A percentile compares a stretch with the other conserved stretches of the same genome.
These are phyloP conservation scores for Isatis tinctoria DNA, from an alignment of 345 rosid species.

Conservation along the genomic window DNA sequence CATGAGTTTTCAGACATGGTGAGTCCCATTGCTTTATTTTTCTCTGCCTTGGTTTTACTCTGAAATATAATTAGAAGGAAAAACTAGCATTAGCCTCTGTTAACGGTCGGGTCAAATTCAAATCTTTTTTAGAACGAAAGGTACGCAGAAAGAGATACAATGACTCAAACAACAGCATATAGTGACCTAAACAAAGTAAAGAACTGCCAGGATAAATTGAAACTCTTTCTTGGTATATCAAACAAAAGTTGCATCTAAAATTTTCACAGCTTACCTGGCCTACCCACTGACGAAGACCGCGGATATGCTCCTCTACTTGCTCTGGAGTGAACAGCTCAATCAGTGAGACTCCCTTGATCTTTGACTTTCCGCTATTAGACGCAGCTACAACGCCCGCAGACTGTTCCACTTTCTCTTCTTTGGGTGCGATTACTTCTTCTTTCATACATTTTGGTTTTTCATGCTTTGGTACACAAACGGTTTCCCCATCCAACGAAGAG, in stretches of 20 bases:
- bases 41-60: conserved; percentile 97
- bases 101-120: not conserved
- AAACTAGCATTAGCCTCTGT: conserved; percentile 8
- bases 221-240: conserved; percentile 9
- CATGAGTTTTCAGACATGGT: conserved; percentile 97
- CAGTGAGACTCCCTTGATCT: conserved; percentile 89
- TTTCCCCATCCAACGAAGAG: conserved; percentile 34
- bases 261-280: conserved; percentile 63
- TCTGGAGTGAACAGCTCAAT: conserved; percentile 95
- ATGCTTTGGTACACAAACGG: conserved; percentile 35
- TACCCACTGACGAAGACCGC: conserved; percentile 95
- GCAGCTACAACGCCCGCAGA: conserved; percentile 37
- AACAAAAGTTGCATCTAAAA: conserved; percentile 18
- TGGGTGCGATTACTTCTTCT: conserved; percentile 41
- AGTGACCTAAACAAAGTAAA: conserved; percentile 3
- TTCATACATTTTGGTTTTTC: conserved; percentile 45
- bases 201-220: not conserved
- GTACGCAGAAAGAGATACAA: not conserved
- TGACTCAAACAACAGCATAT: not conserved
- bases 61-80: conserved; percentile 30
- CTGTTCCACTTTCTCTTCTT: conserved; percentile 58
- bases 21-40: conserved; percentile 95
- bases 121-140: not conserved
- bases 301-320: conserved; percentile 91
- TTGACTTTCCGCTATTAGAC: conserved; percentile 81